Conservation (phyloP, 2,329 filamentous ascomycete genomes). For the Balansia obtecta region DNA sequence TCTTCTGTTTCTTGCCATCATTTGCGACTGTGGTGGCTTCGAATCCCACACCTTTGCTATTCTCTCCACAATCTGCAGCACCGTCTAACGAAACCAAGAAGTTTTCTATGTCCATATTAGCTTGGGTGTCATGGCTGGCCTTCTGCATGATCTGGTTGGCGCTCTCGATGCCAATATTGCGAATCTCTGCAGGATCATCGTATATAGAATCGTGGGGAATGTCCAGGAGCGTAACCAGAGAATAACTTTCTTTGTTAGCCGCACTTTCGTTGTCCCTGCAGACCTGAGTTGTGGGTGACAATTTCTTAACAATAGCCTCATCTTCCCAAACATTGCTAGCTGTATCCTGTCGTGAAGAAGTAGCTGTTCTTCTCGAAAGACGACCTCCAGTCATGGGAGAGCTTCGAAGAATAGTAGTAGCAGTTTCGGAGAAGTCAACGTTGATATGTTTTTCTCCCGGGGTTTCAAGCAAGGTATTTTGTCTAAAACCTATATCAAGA, state of each 20-base stretch:
- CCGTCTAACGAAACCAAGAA: constrained; percentile 1
- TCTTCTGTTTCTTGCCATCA: constrained; percentile 5
- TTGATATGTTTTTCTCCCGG: background rate
- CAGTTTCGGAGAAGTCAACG: constrained; percentile 24
- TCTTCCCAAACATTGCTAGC: background rate
- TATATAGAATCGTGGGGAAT: too few species aligned
- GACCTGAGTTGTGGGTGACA: background rate
- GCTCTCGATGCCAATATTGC: background rate
- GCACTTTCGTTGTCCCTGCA: background rate
- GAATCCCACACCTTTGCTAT: background rate
- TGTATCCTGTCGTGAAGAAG: constrained; percentile 3
- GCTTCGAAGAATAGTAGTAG: constrained; percentile 20
- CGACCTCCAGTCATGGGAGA: constrained; percentile 13
- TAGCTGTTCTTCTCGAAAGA: constrained; percentile 1
- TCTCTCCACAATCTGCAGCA: background rate
- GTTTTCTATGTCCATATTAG: background rate
- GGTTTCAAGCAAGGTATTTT: background rate
- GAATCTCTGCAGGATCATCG: background rate
- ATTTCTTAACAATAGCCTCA: background rate
- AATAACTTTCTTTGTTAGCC: background rate
- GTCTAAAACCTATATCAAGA: constrained; percentile 8
- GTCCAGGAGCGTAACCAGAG: background rate
- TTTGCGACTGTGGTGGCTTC: background rate
- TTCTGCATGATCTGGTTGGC: background rate
- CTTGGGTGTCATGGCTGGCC: too few species aligned